Evolutionary conservation across 169 alveolate species (phyloP).

Genomic region (Babesia bovis): DNA sequence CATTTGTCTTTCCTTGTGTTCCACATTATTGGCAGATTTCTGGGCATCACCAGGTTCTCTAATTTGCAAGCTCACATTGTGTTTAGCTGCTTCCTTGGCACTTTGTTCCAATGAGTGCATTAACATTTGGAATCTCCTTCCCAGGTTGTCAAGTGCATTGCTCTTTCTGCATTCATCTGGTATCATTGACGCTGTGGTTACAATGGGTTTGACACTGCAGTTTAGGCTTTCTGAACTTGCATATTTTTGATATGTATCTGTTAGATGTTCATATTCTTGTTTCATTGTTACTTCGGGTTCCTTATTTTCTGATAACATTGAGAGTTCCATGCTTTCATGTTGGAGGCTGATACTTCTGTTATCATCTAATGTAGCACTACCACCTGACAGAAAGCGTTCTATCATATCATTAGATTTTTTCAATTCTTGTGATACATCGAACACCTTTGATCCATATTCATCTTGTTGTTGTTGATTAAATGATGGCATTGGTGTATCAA

Average conservation of each 20-base stretch:
- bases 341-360: not conserved
- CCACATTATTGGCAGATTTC: not conserved
- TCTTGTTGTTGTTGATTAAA: not conserved
- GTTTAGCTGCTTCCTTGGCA: not conserved
- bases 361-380: not conserved
- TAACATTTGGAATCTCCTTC: constrained; percentile 33
- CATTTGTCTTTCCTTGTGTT: too few species aligned
- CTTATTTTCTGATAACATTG: not conserved
- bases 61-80: not conserved
- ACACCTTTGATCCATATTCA: constrained; percentile 15
- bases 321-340: constrained; percentile 31
- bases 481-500: too few species aligned
- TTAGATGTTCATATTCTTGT: not conserved
- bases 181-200: constrained; percentile 11
- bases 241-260: not conserved
- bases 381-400: constrained; percentile 13
- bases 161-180: not conserved
- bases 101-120: constrained; percentile 8
- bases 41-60: not conserved
- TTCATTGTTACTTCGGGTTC: not conserved
- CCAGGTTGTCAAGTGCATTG: constrained; percentile 4
- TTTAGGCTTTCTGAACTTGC: not conserved
- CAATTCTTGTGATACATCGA: constrained; percentile 48
- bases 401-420: constrained; percentile 44
- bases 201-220: constrained; percentile 9